A percentile compares a stretch with the other conserved stretches of the same genome.
phyloP scores from a whole-genome alignment of 306 rosid genomes.

The Mimosa pudica region DNA sequence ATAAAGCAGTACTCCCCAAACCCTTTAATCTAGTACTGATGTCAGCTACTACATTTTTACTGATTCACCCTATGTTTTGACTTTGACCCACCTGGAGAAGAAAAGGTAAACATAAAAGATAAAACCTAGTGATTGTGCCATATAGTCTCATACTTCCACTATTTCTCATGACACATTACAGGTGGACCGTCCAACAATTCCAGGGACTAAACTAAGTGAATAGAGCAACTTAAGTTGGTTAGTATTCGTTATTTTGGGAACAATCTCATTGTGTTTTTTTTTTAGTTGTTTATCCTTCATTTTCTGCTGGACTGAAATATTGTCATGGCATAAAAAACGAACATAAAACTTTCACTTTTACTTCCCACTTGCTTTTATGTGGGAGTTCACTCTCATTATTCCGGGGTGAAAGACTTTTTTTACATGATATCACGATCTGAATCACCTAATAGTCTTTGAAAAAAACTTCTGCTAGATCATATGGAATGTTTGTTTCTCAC shows the following conservation, averaged over 20 bases:
- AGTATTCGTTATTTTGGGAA: too few species aligned
- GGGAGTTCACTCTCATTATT: background rate
- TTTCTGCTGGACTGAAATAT: background rate
- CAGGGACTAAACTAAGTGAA: slow-evolving; percentile 42
- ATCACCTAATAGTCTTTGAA: background rate
- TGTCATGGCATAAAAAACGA: background rate
- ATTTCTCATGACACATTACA: slow-evolving; percentile 90
- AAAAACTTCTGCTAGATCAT: background rate
- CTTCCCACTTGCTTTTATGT: background rate
- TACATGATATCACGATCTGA: background rate
- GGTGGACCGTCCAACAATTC: slow-evolving; percentile 86
- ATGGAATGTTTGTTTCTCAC: background rate
- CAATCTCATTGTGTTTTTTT: too few species aligned
- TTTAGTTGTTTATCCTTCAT: background rate
- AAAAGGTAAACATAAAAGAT: slow-evolving; percentile 45
- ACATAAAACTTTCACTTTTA: background rate
- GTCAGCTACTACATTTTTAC: too few species aligned
- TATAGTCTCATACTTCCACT: slow-evolving; percentile 83
- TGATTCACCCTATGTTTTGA: too few species aligned
- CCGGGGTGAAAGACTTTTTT: background rate
- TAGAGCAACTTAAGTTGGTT: too few species aligned
- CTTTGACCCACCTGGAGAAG: slow-evolving; percentile 40
- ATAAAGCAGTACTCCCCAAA: too few species aligned
- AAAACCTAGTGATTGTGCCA: slow-evolving; percentile 72
- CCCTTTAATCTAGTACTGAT: too few species aligned